phyloP scores from a whole-genome alignment of 2,329 filamentous ascomycete species.

The Colletotrichum falcatum region DNA sequence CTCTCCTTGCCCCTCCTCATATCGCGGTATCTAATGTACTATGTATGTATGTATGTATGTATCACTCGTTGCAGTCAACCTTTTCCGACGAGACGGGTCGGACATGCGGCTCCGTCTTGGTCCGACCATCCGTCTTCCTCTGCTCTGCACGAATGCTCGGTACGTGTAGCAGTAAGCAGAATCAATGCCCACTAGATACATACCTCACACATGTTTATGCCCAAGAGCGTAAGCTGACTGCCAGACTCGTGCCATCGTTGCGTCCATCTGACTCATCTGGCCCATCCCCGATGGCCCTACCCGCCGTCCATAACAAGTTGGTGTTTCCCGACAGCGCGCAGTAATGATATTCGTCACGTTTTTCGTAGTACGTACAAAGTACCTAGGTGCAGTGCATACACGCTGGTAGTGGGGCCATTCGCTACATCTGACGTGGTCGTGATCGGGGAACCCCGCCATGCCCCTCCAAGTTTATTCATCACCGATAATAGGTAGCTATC shows the following conservation, averaged over 20 bases:
- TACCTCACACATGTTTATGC: too few species aligned
- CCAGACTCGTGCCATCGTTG: too few species aligned
- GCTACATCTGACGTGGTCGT: conserved; percentile 15
- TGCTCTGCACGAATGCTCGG: not conserved
- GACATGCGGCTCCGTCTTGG: not conserved
- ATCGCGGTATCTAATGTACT: too few species aligned
- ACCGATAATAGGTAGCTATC: not conserved
- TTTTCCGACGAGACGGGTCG: not conserved
- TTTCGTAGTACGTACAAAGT: too few species aligned
- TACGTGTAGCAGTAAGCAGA: too few species aligned
- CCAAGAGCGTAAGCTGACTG: too few species aligned
- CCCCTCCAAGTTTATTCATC: conserved; percentile 1
- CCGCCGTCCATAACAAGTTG: not conserved
- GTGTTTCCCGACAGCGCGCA: too few species aligned
- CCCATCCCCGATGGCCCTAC: not conserved
- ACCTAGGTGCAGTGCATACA: too few species aligned
- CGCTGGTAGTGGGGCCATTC: not conserved
- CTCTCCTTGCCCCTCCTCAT: too few species aligned
- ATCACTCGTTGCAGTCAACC: not conserved
- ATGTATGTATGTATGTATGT: too few species aligned
- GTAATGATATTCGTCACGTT: too few species aligned
- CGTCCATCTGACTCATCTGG: not conserved
- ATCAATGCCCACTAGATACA: too few species aligned
- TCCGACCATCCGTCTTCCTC: not conserved
- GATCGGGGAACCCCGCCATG: conserved; percentile 18